A percentile compares a stretch with the other conserved stretches of the same genome.
Conservation (phyloP, 2,329 filamentous ascomycete genomes). For the Cladosporium sphaerospermum region DNA sequence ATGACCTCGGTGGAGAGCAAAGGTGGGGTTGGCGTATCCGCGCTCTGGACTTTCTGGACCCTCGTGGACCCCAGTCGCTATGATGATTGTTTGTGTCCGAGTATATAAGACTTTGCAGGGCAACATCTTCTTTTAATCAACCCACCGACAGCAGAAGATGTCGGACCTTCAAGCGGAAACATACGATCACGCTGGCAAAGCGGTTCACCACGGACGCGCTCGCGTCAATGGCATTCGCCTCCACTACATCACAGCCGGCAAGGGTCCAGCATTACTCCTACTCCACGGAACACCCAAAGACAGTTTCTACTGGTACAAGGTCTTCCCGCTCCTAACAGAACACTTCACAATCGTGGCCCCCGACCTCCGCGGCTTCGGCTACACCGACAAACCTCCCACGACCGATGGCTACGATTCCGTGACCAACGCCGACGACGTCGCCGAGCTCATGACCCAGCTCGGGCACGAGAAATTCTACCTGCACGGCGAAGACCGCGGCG, state of each 20-base stretch:
- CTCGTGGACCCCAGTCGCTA: background rate
- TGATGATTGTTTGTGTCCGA: background rate
- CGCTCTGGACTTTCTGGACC: background rate
- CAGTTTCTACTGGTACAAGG: slow-evolving; percentile 34
- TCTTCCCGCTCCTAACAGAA: slow-evolving; percentile 30
- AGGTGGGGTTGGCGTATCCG: slow-evolving; percentile 7
- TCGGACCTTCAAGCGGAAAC: slow-evolving; percentile 21
- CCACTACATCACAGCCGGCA: slow-evolving; percentile 30
- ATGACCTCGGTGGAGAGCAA: slow-evolving; percentile 3
- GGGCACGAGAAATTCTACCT: slow-evolving; percentile 30
- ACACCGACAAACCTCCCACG: slow-evolving; percentile 35
- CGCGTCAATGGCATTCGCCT: slow-evolving; percentile 30
- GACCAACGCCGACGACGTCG: slow-evolving; percentile 32
- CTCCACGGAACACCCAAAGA: slow-evolving; percentile 31
- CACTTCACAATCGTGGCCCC: slow-evolving; percentile 34
- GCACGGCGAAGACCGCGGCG: slow-evolving; percentile 32
- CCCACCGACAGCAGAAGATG: background rate
- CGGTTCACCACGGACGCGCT: slow-evolving; percentile 26
- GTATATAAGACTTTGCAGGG: no score
- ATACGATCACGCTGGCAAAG: slow-evolving; percentile 24
- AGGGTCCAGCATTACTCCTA: slow-evolving; percentile 25
- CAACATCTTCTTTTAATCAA: no score
- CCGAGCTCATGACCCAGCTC: slow-evolving; percentile 31
- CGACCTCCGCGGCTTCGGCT: slow-evolving; percentile 34
- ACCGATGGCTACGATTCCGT: slow-evolving; percentile 34